phyloP scores from a whole-genome alignment of 345 rosid species.

The Durio zibethinus region DNA sequence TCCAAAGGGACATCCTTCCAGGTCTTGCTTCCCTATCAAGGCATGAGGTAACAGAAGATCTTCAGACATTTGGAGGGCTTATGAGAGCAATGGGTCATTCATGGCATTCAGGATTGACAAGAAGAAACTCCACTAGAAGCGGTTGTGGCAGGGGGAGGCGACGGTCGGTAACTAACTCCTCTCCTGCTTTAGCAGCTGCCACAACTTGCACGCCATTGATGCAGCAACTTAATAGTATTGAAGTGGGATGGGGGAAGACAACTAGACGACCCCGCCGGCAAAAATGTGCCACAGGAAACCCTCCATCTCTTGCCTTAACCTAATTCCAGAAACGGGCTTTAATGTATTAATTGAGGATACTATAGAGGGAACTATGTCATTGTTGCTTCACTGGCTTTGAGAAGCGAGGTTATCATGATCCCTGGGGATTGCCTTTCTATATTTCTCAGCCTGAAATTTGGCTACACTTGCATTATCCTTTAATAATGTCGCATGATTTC shows the following conservation, averaged over 20 bases:
- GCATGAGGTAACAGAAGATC: slow-evolving; percentile 86
- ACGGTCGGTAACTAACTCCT: slow-evolving; percentile 32
- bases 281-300: slow-evolving; percentile 74
- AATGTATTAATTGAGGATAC: slow-evolving; percentile 22
- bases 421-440: slow-evolving; percentile 37
- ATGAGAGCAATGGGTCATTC: slow-evolving; percentile 71
- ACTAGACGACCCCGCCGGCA: slow-evolving; percentile 84
- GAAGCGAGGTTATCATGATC: slow-evolving; percentile 22
- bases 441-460: slow-evolving; percentile 37
- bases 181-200: slow-evolving; percentile 32
- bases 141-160: slow-evolving; percentile 69
- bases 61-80: slow-evolving; percentile 81
- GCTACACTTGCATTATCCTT: slow-evolving; percentile 37
- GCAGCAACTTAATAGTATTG: slow-evolving; percentile 48
- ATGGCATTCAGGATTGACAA: slow-evolving; percentile 62
- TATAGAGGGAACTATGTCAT: slow-evolving; percentile 29
- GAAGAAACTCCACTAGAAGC: slow-evolving; percentile 68
- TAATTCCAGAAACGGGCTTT: slow-evolving; percentile 23
- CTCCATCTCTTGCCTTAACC: slow-evolving; percentile 48
- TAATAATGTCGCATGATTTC: slow-evolving; percentile 51
- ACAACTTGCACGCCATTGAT: slow-evolving; percentile 43
- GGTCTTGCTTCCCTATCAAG: slow-evolving; percentile 79
- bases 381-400: slow-evolving; percentile 12
- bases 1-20: slow-evolving; percentile 94
- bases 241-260: slow-evolving; percentile 70